Base-by-base conservation (phyloP, 495 filamentous ascomycete genomes). In the Durotheca rogersii region DNA sequence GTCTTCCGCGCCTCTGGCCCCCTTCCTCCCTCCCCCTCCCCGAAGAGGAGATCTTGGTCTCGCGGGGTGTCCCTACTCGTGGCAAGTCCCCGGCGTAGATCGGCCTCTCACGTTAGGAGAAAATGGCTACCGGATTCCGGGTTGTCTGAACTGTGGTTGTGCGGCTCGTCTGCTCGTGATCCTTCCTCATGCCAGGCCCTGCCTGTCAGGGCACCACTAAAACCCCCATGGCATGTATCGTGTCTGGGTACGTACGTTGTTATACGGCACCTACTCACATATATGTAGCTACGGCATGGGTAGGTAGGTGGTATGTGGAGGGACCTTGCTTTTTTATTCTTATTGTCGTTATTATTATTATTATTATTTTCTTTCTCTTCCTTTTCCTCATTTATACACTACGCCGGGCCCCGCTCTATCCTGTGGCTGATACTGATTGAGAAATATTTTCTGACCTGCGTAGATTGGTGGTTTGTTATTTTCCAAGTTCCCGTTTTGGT, bases 381-480 rank as follows among this genome's bases (percentile, higher is more conserved):
- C 7, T 34, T 17, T 17, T 35, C 11, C 31, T 16, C 11, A 53
- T 41, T 57, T 58, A 50, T 56, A 47, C 41, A n/a, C n/a, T n/a
- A n/a, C n/a, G n/a, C n/a, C n/a, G n/a, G n/a, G 58, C 47, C 23
- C 41, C 34, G 29, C 21, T 50, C 39, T 47, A 41, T 62, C 53
- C 37, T 57, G 62, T 65, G 62, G 62, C 62, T 65, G 58, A 57
- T 56, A 51, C 55, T 62, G 60, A 62, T 62, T 58, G 47, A 54
- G 51, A 59, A 46, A 51, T 46, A 41, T 38, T 31, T 41, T 47
- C 31, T 35, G 38, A 37, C 29, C 32, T 59, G 50, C 20, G 36
- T 42, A 17, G 46, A 59, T 54, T 46, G 56, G 50, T 51, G n/a
- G n/a, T n/a, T n/a, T n/a, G n/a, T n/a, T n/a, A n/a, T n/a, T n/a